Evolutionary conservation across 495 filamentous ascomycete genomes (phyloP).

Genomic region (Hamigera avellanea): DNA sequence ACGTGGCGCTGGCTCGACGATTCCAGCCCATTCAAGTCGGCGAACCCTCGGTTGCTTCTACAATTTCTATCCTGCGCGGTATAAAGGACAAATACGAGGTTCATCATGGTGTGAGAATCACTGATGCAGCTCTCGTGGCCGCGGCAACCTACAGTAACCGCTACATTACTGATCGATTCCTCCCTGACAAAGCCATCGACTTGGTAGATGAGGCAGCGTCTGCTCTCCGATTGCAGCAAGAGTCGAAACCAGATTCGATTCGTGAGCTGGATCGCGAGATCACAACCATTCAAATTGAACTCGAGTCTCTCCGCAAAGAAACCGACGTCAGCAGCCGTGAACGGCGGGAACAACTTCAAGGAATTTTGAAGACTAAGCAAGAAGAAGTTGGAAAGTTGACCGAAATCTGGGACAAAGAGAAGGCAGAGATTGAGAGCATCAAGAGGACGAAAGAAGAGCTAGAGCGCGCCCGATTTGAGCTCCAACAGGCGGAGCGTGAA

Average conservation of each 20-base stretch:
- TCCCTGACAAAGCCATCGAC: conserved; percentile 96
- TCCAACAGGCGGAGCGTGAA: conserved; percentile 78
- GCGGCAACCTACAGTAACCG: conserved; percentile 88
- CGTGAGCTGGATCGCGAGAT: conserved; percentile 84
- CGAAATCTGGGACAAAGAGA: conserved; percentile 82
- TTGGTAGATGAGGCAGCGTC: conserved; percentile 93
- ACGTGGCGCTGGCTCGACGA: conserved; percentile 80
- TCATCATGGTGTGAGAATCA: conserved; percentile 86
- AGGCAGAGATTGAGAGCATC: conserved; percentile 67
- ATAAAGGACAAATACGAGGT: conserved; percentile 97
- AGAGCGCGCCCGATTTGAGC: conserved; percentile 70
- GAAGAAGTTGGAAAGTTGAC: conserved; percentile 56
- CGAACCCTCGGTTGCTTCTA: conserved; percentile 83
- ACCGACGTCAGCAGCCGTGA: conserved; percentile 80
- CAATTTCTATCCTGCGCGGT: conserved; percentile 88
- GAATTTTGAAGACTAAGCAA: conserved; percentile 59
- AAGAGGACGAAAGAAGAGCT: conserved; percentile 78
- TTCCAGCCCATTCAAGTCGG: conserved; percentile 89
- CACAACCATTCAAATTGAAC: conserved; percentile 93
- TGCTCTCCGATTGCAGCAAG: conserved; percentile 81
- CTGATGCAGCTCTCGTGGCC: conserved; percentile 81
- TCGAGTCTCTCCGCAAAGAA: conserved; percentile 92
- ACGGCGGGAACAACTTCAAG: conserved; percentile 74
- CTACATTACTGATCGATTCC: conserved; percentile 91
- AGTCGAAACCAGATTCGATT: conserved; percentile 92